Evolutionary conservation across 192 early-diverging fungal species (phyloP).

Genomic region (Backusella tuberculispora): DNA sequence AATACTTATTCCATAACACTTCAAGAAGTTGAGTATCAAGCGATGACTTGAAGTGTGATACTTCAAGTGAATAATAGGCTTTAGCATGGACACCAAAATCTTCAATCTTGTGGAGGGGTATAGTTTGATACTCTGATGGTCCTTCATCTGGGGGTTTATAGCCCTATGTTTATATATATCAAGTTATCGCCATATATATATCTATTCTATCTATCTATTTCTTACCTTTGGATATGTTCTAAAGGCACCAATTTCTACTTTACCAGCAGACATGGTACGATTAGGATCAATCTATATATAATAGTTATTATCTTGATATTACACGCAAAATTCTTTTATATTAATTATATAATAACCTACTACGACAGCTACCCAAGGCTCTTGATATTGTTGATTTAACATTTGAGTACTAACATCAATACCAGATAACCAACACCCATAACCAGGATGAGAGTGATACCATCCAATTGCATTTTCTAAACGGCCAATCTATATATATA

Average conservation of each 20-base stretch:
- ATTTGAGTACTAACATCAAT: slow-evolving; percentile 97
- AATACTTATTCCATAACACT: slow-evolving; percentile 97
- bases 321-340: background rate
- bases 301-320: background rate
- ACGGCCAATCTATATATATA: slow-evolving; percentile 69
- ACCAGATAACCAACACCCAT: slow-evolving; percentile 99
- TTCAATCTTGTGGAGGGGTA: slow-evolving; percentile 95
- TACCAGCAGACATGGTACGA: slow-evolving; percentile 94
- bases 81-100: slow-evolving; percentile 97
- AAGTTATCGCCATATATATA: background rate
- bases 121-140: slow-evolving; percentile 85
- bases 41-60: slow-evolving; percentile 92
- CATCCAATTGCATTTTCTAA: slow-evolving; percentile 94
- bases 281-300: slow-evolving; percentile 88
- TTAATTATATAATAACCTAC: slow-evolving; percentile 55
- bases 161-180: slow-evolving; percentile 46
- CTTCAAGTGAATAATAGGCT: slow-evolving; percentile 88
- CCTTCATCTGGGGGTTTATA: slow-evolving; percentile 81
- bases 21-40: slow-evolving; percentile 88
- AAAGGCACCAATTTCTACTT: slow-evolving; percentile 98
- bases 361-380: slow-evolving; percentile 95
- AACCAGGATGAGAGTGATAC: slow-evolving; percentile 99
- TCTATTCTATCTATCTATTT: slow-evolving; percentile 1
- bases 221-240: slow-evolving; percentile 89
- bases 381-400: slow-evolving; percentile 92